Base-by-base conservation (phyloP, 2,329 filamentous ascomycete species). In the Cladophialophora carrionii region DNA sequence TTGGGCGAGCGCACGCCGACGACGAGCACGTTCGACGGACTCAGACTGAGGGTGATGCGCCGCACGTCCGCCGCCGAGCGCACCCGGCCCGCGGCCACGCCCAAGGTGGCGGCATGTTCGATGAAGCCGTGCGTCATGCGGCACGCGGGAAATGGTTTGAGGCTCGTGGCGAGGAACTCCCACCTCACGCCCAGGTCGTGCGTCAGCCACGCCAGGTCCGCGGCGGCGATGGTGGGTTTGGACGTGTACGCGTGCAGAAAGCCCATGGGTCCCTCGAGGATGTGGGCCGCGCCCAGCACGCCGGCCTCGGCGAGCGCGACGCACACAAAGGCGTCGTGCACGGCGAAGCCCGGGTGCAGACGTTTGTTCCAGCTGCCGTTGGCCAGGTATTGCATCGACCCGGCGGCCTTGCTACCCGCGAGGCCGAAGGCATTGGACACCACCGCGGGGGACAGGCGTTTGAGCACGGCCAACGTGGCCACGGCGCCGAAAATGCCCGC, bases 301-400 rank as follows among this genome's bases (percentile, higher is more conserved):
- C 76, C 76, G 6, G 74, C 72, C 64, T 77, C 74, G 3, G 76
- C 76, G 12, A 78, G 68, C 14, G 66, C 67, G 7, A 77, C 74
- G 63, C 74, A 77, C 57, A 77, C 53, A 58, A 77, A 77, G 2
- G 76, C 76, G 68, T 78, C 76, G 56, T 78, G 75, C 10, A 74
- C 76, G 4, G 76, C 76, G 68, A 78, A 78, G 0, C 76, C 76
- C 10, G 76, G 75, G 66, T 78, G 76, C 2, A 78, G 72, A 7
- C 76, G 71, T 64, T 78, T 78, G 67, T 78, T 78, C 73, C 75
- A 77, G 24, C 68, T 72, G 10, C 76, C 76, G 61, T 78, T 78
- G 31, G 75, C 75, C 22, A 78, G 73, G 62, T 76, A 78, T 57
- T 78, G 76, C 75, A 77, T 76, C 3, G 73, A 74, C 1, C 76